Evolutionary conservation across 768 basidiomycete species (phyloP).

Genomic region (Phanerochaete sordida): DNA sequence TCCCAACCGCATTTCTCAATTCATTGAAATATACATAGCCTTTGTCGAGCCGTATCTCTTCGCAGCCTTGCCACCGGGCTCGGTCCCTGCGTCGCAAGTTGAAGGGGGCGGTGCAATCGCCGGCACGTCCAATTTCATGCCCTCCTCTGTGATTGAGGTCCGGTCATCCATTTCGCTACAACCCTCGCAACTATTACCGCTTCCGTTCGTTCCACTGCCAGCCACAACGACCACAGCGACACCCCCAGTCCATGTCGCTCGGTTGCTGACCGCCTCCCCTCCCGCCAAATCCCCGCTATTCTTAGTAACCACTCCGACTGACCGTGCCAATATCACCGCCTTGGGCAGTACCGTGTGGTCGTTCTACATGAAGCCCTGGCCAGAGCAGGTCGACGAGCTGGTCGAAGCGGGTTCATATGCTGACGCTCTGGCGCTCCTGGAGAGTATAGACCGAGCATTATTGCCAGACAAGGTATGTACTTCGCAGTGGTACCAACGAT

Average conservation of each 20-base stretch:
- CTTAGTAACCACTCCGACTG: slow-evolving; percentile 70
- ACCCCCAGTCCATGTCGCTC: slow-evolving; percentile 42
- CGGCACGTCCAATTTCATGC: slow-evolving; percentile 36
- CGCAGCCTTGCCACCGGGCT: slow-evolving; percentile 68
- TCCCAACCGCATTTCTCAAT: slow-evolving; percentile 7
- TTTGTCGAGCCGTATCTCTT: slow-evolving; percentile 77
- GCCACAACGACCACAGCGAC: slow-evolving; percentile 18
- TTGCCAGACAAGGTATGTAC: slow-evolving; percentile 60
- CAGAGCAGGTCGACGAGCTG: slow-evolving; percentile 82
- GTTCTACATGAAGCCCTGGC: slow-evolving; percentile 68
- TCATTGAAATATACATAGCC: slow-evolving; percentile 42
- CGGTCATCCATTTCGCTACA: slow-evolving; percentile 66
- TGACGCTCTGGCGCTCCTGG: slow-evolving; percentile 78
- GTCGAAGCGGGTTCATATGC: slow-evolving; percentile 63
- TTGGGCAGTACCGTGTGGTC: slow-evolving; percentile 83
- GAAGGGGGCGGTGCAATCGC: slow-evolving; percentile 20
- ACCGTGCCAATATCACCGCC: slow-evolving; percentile 55
- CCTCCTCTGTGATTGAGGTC: slow-evolving; percentile 64
- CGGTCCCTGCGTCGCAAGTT: slow-evolving; percentile 37
- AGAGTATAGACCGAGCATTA: slow-evolving; percentile 55
- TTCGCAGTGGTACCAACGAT: background rate
- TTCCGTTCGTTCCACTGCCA: slow-evolving; percentile 43
- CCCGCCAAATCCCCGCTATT: slow-evolving; percentile 53
- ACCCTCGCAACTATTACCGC: slow-evolving; percentile 57
- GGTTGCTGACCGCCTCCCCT: slow-evolving; percentile 59